Evolutionary conservation across 2,329 filamentous ascomycete species (phyloP), one percentile per base, ranked within the genome.

Genomic region (Hypoxylon sp.): DNA sequence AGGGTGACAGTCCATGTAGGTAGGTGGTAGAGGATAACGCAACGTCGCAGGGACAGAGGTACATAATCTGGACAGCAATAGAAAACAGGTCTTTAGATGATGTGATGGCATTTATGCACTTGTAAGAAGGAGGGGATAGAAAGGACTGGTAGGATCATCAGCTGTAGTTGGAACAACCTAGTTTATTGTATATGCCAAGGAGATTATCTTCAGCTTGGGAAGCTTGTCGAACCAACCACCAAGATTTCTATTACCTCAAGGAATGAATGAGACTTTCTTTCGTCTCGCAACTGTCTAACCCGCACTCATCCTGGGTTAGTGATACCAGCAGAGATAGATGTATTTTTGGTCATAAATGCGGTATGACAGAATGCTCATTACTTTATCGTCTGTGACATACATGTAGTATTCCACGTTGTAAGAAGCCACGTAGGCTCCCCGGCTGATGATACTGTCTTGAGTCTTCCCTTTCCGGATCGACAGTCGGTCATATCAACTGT

Each of bases 101-200:
- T 15, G 19, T 20, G 21, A 44, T 44, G 19, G 21, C 12, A 29
- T 13, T 20, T n/a, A 35, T 41, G 34, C 34, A 32, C 20, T 23
- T 32, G 16, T 21, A 4, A 11, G 23, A 11, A 27, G 23, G n/a
- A n/a, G n/a, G n/a, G 23, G 23, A 26, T 12, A 30, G 13, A 15
- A 38, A 21, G 21, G 30, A 35, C 19, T n/a, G n/a, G n/a, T n/a
- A n/a, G n/a, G 29, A 35, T 37, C 20, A 29, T 36, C 48, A 46
- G 41, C 35, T 16, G 8, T 36, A 21, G 25, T 41, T 21, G 7
- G 41, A 30, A 26, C 19, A 36, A 52, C 42, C 5, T 20, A 27
- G 37, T 21, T n/a, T 8, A 27, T 44, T 41, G 32, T 50, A 50
- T 50, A 32, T 40, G 45, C 45, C 51, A 55, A 55, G 51, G 21